phyloP scores from a whole-genome alignment of 768 basidiomycete species.

The Rhodotorula babjevae region DNA sequence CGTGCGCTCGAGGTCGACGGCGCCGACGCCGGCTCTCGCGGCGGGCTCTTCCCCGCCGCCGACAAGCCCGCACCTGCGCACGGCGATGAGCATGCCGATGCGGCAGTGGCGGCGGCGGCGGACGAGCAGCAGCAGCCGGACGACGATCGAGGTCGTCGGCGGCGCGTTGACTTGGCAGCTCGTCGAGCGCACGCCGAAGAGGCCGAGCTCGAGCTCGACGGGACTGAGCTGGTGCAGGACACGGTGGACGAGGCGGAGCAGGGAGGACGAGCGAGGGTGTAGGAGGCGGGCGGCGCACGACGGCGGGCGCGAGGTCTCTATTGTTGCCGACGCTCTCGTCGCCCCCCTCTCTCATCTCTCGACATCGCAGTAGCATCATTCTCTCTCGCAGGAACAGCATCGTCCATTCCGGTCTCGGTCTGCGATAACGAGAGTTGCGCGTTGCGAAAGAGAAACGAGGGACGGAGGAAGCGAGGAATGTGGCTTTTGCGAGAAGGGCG shows the following conservation, averaged over 20 bases:
- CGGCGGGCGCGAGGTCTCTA: neutral
- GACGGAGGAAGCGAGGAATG: neutral
- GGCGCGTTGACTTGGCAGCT: slow-evolving; percentile 3
- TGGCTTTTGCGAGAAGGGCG: too few species aligned
- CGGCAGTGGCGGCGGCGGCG: neutral
- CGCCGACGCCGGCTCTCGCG: neutral
- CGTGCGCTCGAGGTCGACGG: slow-evolving; percentile 1
- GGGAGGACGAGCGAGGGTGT: neutral
- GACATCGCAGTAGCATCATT: too few species aligned
- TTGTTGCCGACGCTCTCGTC: too few species aligned
- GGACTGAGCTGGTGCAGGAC: neutral
- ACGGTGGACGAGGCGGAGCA: too few species aligned
- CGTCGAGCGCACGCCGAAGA: neutral
- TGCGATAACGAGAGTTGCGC: neutral
- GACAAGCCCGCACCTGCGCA: neutral
- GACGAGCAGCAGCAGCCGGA: neutral
- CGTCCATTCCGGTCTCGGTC: too few species aligned
- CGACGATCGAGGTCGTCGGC: neutral
- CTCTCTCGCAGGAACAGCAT: too few species aligned
- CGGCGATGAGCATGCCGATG: neutral
- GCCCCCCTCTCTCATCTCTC: too few species aligned
- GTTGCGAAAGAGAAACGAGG: neutral
- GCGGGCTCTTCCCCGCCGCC: neutral
- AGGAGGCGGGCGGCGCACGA: neutral
- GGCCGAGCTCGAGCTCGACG: slow-evolving; percentile 4